Evolutionary conservation across 805 yeast genomes (phyloP).

Genomic region (Yarrowia sp.): DNA sequence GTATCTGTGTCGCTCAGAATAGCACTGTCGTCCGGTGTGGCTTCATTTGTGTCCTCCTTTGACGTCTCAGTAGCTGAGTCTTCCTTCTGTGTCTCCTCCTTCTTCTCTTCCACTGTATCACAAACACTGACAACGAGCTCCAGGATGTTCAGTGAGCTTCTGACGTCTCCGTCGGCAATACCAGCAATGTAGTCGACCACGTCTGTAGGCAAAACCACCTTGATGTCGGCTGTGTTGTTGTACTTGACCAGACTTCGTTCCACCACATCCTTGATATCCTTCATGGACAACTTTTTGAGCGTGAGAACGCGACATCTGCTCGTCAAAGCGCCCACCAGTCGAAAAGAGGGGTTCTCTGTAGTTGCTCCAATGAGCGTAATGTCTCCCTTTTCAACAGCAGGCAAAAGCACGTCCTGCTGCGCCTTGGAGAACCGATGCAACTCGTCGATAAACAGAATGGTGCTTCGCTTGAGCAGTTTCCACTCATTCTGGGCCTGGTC

Average conservation of each 20-base stretch:
- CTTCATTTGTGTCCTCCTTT: not conserved
- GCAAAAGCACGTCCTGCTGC: slow-evolving; percentile 86
- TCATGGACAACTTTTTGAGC: slow-evolving; percentile 50
- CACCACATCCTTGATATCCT: slow-evolving; percentile 55
- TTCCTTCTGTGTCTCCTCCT: slow-evolving; percentile 24
- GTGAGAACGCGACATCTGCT: slow-evolving; percentile 83
- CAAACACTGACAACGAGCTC: slow-evolving; percentile 49
- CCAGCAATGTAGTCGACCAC: slow-evolving; percentile 67
- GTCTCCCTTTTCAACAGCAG: slow-evolving; percentile 79
- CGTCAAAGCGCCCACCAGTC: slow-evolving; percentile 74
- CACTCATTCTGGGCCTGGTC: slow-evolving; percentile 49
- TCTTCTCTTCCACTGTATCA: slow-evolving; percentile 36
- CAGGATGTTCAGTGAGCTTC: slow-evolving; percentile 75
- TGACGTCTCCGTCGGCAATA: slow-evolving; percentile 82
- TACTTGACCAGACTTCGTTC: slow-evolving; percentile 56
- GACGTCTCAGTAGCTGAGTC: too few relatives aligned
- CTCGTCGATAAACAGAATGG: slow-evolving; percentile 86
- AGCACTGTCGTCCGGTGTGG: not conserved
- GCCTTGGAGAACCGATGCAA: slow-evolving; percentile 81
- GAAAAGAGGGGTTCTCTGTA: slow-evolving; percentile 88
- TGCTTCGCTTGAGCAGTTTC: slow-evolving; percentile 49
- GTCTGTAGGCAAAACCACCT: slow-evolving; percentile 48
- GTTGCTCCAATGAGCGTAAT: slow-evolving; percentile 86
- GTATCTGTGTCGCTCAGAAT: not conserved
- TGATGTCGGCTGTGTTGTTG: slow-evolving; percentile 50